A percentile compares a stretch with the other conserved stretches of the same genome.
Evolutionary conservation across 139 green algal genomes (phyloP).

Genomic region (Edaphochlamys debaryana): DNA sequence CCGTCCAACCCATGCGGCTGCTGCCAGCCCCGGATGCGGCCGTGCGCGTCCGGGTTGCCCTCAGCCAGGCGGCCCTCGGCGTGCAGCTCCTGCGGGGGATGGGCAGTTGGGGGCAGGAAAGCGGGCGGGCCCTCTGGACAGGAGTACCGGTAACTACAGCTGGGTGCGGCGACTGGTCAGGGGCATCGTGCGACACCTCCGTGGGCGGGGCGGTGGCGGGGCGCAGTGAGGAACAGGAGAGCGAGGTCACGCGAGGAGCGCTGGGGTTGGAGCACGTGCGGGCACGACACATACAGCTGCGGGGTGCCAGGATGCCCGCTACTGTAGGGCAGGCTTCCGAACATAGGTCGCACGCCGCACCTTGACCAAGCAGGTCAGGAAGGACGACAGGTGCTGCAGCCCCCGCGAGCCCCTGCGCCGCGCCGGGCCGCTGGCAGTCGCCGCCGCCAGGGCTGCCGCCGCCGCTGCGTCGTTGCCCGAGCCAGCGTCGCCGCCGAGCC

Average conservation of each 20-base stretch:
- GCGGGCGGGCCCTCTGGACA: too few species aligned
- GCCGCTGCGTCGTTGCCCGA: not conserved
- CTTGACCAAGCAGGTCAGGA: not conserved
- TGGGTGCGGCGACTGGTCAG: not conserved
- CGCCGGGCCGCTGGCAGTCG: not conserved
- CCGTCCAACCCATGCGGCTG: not conserved
- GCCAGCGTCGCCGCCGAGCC: too few species aligned
- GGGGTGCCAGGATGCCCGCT: not conserved
- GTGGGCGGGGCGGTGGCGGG: not conserved
- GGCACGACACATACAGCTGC: not conserved
- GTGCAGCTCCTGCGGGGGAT: not conserved
- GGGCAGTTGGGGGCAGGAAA: not conserved
- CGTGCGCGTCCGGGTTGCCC: not conserved
- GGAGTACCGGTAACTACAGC: too few species aligned
- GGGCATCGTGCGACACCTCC: not conserved
- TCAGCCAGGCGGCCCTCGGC: conserved; percentile 18
- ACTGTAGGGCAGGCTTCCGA: not conserved
- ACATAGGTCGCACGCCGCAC: not conserved
- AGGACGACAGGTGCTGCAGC: conserved; percentile 19
- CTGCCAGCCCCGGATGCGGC: not conserved
- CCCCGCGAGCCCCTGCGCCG: too few species aligned
- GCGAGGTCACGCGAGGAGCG: not conserved
- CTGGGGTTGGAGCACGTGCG: too few species aligned
- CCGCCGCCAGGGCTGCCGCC: not conserved
- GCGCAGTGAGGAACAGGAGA: not conserved